Base-by-base conservation (phyloP, 345 rosid species). In the Arabidopsis arenosa region DNA sequence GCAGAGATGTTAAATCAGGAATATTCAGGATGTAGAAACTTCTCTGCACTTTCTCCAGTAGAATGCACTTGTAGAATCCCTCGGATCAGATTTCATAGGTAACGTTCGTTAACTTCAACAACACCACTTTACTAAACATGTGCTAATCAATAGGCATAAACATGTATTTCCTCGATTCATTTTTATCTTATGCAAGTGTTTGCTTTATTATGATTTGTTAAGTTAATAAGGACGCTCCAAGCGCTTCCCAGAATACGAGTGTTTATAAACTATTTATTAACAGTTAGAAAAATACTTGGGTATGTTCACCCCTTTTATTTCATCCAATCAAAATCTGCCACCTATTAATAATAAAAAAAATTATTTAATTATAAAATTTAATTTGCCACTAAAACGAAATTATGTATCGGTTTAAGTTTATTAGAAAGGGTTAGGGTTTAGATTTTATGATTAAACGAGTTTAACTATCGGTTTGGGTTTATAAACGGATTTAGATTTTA, bases 31-130 rank as follows among this genome's bases (percentile, higher is more conserved):
- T 28, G 32, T 28, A 28, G 32, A 28, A 28, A 28, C 32, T 82
- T 51, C 51, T 87, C 45, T 92, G 96, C 71, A 86, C 91, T 14
- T 92, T 92, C 83, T 86, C 92, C 90, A 85, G 92, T 88, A 69
- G 90, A 90, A 49, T 85, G 81, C 57, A 74, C 89, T 21, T 90
- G 90, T 72, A 2, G 96, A 89, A 82, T 79, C 84, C 68, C 87
- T 87, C 13, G 73, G 63, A 64, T 79, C 84, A 64, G 73, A 81
- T 59, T 87, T 89, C 78, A 87, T 87, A 23, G 89, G 96, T 88
- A 75, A 51, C 13, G 2, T 32, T 53, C 26, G 57, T 80, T 60
- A 11, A 30, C 48, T 57, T n/a, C 23, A 11, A 60, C 47, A 60
- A 10, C n/a, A 60, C 10, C 15, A 10, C 1, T 36, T 28, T 28